Conservation (phyloP, 139 green algal genomes). For the Helicosporidium sp. region DNA sequence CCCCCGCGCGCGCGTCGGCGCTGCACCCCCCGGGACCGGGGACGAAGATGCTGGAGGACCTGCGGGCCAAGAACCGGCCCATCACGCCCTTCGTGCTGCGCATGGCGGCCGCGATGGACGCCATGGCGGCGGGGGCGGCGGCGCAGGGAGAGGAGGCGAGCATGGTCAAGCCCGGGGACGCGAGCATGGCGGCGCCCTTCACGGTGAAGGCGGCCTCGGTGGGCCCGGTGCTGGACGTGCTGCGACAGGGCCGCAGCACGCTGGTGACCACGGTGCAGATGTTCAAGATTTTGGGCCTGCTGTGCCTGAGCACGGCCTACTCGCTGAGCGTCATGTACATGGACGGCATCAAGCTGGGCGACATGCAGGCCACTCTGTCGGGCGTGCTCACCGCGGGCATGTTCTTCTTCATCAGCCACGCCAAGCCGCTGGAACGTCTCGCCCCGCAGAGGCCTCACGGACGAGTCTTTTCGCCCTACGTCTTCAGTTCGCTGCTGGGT, state of each 20-base stretch:
- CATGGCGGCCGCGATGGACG: conserved; percentile 57
- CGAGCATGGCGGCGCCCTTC: conserved; percentile 75
- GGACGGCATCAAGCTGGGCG: conserved; percentile 68
- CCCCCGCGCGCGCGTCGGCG: not conserved
- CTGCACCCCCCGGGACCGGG: conserved; percentile 10
- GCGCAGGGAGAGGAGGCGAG: conserved; percentile 5
- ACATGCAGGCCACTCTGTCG: conserved; percentile 62
- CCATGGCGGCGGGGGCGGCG: conserved; percentile 25
- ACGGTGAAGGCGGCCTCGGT: conserved; percentile 61
- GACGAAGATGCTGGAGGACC: conserved; percentile 33
- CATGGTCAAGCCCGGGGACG: conserved; percentile 69
- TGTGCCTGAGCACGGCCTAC: conserved; percentile 85
- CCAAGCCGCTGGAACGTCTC: conserved; percentile 61
- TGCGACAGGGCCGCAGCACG: conserved; percentile 76
- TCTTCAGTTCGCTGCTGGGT: conserved; percentile 75
- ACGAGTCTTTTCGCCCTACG: conserved; percentile 78
- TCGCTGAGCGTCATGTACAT: conserved; percentile 81
- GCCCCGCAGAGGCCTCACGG: conserved; percentile 67
- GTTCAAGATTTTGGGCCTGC: conserved; percentile 98
- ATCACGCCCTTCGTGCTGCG: conserved; percentile 25
- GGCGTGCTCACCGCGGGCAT: conserved; percentile 66
- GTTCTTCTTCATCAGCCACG: conserved; percentile 86
- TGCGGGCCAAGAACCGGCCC: conserved; percentile 24
- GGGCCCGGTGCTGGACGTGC: conserved; percentile 62
- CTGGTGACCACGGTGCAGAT: conserved; percentile 86